Evolutionary conservation across 164 flowering plant species (phyloP).

Genomic region (Vitis cinerea): DNA sequence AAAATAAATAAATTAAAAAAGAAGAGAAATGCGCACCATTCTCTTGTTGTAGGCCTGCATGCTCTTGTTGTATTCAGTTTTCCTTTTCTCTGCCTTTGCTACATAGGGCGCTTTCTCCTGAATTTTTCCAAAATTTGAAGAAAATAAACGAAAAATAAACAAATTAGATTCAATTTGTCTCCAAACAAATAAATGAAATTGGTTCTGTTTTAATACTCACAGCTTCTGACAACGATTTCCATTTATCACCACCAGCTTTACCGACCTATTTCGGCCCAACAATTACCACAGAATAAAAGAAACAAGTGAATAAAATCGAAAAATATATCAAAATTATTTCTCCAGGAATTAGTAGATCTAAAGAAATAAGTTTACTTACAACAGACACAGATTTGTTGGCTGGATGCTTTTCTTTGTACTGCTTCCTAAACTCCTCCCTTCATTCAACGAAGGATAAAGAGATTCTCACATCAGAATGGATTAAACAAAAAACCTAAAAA

Average conservation of each 20-base stretch:
- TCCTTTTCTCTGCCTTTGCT: constrained; percentile 58
- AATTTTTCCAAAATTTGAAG: background rate
- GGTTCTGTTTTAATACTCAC: constrained; percentile 26
- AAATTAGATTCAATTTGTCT: background rate
- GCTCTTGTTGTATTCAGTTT: constrained; percentile 52
- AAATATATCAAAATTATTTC: too few relatives aligned
- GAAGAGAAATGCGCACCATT: constrained; percentile 20
- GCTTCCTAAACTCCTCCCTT: constrained; percentile 82
- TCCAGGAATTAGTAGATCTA: constrained; percentile 1
- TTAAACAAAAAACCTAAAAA: background rate
- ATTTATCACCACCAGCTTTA: constrained; percentile 83
- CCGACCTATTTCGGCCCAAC: constrained; percentile 48
- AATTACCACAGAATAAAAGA: background rate
- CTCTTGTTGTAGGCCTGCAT: constrained; percentile 60
- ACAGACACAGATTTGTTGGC: constrained; percentile 78
- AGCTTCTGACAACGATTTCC: constrained; percentile 65
- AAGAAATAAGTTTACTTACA: constrained; percentile 34
- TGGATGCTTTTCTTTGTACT: constrained; percentile 69
- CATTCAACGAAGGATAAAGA: background rate
- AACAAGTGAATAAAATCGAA: background rate
- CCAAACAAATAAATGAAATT: background rate
- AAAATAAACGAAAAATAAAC: background rate
- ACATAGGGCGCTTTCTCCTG: constrained; percentile 75
- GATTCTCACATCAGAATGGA: background rate
- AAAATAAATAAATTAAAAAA: background rate